Conservation (phyloP, 2,329 filamentous ascomycete genomes). For the Chalaropsis ovoidea region DNA sequence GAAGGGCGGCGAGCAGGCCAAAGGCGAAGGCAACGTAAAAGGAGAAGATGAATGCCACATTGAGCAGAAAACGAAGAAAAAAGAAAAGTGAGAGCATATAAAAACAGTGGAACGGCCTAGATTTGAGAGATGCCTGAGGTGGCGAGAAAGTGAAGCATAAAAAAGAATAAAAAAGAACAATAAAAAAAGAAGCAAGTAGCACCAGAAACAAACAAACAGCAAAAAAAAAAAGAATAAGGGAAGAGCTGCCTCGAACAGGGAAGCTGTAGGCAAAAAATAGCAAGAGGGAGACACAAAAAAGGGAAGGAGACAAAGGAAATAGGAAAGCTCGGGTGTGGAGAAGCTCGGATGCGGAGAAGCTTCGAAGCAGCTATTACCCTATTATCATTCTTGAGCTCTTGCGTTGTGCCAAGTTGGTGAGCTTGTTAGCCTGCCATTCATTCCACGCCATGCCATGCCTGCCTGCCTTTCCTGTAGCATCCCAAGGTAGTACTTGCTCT, state of each 20-base stretch:
- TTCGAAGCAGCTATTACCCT: not conserved
- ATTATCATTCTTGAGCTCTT: not conserved
- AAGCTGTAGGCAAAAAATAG: not conserved
- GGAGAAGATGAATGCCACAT: not conserved
- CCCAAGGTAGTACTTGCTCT: not conserved
- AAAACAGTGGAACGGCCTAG: not conserved
- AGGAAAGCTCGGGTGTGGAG: not conserved
- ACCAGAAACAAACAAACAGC: not conserved
- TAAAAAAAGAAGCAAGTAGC: not conserved
- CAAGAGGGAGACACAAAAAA: not conserved
- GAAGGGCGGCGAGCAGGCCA: not conserved
- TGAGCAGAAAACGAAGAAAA: not conserved
- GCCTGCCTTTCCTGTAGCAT: not conserved
- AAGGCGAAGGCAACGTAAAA: not conserved
- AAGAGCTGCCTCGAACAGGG: not conserved
- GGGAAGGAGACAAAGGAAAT: not conserved
- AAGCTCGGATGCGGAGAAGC: conserved; percentile 14
- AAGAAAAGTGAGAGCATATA: not conserved
- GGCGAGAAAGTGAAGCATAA: not conserved
- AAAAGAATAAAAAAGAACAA: not conserved
- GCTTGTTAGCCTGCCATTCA: not conserved
- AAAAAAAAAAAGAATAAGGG: not conserved
- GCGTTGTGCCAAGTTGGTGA: too few species aligned
- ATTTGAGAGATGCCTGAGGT: not conserved
- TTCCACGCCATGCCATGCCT: too few species aligned